A percentile compares a stretch with the other conserved stretches of the same genome.
These are phyloP conservation scores for Vitrella brassicaformis DNA, from an alignment of 73 alveolate genomes.

Conservation along the genomic window DNA sequence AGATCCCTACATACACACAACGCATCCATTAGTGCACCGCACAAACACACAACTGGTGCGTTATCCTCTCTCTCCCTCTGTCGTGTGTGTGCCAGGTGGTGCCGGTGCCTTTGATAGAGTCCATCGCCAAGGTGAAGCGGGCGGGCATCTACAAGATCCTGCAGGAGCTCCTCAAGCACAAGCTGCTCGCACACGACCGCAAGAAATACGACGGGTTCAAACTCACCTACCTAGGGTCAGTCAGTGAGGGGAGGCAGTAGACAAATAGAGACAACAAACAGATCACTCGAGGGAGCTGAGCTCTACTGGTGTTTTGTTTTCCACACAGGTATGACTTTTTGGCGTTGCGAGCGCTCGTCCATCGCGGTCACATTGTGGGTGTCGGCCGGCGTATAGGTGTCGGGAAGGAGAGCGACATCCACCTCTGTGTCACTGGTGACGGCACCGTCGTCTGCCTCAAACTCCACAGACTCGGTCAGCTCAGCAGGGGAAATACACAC, in stretches of 20 bases:
- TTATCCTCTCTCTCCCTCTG: too few species aligned
- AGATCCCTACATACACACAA: background rate
- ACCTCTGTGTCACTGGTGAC: conserved; percentile 60
- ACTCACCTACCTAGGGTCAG: conserved; percentile 85
- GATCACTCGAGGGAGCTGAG: too few species aligned
- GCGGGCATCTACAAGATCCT: conserved; percentile 72
- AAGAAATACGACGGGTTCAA: conserved; percentile 79
- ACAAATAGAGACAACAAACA: too few species aligned
- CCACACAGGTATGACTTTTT: conserved; percentile 45
- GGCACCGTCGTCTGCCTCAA: conserved; percentile 57
- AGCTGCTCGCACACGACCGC: conserved; percentile 69
- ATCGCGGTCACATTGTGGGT: conserved; percentile 74
- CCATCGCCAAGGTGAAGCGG: conserved; percentile 78
- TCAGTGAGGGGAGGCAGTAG: too few species aligned
- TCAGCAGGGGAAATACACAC: too few species aligned
- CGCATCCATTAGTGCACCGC: background rate
- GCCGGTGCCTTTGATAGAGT: conserved; percentile 79
- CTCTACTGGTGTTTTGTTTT: too few species aligned
- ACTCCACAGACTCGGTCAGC: conserved; percentile 83
- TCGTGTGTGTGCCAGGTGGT: conserved; percentile 60
- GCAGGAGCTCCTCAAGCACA: conserved; percentile 74
- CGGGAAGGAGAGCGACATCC: conserved; percentile 93
- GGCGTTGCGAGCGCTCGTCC: conserved; percentile 61
- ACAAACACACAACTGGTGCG: background rate
- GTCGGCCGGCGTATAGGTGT: conserved; percentile 84